These are phyloP conservation scores for Pleomassaria siparia DNA, from an alignment of 2,329 filamentous ascomycete genomes.

Conservation along the genomic window DNA sequence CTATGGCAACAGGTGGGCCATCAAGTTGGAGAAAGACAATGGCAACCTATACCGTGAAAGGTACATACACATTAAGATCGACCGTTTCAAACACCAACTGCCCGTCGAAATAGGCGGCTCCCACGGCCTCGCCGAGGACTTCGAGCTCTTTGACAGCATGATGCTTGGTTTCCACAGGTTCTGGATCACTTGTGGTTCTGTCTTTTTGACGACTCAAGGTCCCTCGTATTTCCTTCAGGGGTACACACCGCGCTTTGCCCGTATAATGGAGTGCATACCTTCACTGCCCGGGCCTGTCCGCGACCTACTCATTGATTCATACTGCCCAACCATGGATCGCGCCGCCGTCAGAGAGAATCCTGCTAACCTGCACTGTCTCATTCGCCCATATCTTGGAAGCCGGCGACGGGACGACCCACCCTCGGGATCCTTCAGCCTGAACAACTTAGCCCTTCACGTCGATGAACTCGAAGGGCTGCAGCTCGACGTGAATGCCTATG, in stretches of 20 bases:
- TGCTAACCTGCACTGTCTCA: conserved; percentile 49
- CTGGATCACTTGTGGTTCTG: background rate
- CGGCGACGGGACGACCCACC: conserved; percentile 8
- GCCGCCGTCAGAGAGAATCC: conserved; percentile 16
- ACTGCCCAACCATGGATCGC: conserved; percentile 13
- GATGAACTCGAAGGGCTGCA: conserved; percentile 53
- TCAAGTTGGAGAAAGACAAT: too few relatives aligned
- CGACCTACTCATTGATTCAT: conserved; percentile 17
- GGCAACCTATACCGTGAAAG: too few relatives aligned
- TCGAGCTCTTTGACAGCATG: too few relatives aligned
- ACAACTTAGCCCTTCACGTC: conserved; percentile 54
- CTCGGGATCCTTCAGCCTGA: conserved; percentile 44
- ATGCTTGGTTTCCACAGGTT: too few relatives aligned
- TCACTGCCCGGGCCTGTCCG: conserved; percentile 12
- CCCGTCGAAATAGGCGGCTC: too few relatives aligned
- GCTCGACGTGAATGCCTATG: conserved; percentile 42
- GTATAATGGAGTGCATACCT: conserved; percentile 15
- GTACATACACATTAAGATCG: too few relatives aligned
- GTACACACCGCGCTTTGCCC: conserved; percentile 13
- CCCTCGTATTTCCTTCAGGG: conserved; percentile 13
- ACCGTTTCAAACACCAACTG: too few relatives aligned
- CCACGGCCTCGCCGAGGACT: too few relatives aligned
- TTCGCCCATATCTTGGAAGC: conserved; percentile 54
- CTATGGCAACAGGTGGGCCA: too few relatives aligned
- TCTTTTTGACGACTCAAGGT: too few relatives aligned